Percentiles rank a stretch among this genome's conserved stretches.
phyloP scores from a whole-genome alignment of 2,329 filamentous ascomycete species.

The Aureobasidium sp. region DNA sequence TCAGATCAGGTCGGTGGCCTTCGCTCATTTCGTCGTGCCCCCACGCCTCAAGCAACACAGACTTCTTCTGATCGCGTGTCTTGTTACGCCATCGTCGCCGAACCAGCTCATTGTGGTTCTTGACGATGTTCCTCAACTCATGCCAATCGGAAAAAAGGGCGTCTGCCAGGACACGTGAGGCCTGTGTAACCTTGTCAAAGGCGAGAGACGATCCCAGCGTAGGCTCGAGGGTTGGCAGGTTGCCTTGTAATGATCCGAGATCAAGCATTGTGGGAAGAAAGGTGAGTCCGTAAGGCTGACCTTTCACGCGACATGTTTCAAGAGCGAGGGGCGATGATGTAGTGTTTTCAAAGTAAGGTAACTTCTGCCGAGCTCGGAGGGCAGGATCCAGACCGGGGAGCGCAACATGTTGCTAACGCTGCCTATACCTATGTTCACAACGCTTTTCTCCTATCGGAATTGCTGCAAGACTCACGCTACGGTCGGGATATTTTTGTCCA shows the following conservation, averaged over 20 bases:
- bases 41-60: slow-evolving; percentile 42
- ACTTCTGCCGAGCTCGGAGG: neutral
- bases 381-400: neutral
- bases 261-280: slow-evolving; percentile 2
- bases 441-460: no score
- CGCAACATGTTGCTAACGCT: no score
- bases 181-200: neutral
- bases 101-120: slow-evolving; percentile 45
- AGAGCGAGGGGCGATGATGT: slow-evolving; percentile 4
- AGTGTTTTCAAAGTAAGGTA: neutral
- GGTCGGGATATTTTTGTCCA: no score
- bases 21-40: slow-evolving; percentile 39
- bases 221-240: neutral
- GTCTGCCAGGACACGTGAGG: neutral
- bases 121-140: slow-evolving; percentile 36
- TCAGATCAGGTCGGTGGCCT: slow-evolving; percentile 47
- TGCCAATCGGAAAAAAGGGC: slow-evolving; percentile 33
- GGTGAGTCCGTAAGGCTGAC: neutral
- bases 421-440: no score
- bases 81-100: slow-evolving; percentile 52
- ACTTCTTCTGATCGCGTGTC: slow-evolving; percentile 38
- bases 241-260: neutral
- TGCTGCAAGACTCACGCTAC: neutral
- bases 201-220: neutral
- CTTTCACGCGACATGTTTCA: neutral